Evolutionary conservation across 2,329 filamentous ascomycete genomes (phyloP).

Genomic region (Ceratocystis albifundus): DNA sequence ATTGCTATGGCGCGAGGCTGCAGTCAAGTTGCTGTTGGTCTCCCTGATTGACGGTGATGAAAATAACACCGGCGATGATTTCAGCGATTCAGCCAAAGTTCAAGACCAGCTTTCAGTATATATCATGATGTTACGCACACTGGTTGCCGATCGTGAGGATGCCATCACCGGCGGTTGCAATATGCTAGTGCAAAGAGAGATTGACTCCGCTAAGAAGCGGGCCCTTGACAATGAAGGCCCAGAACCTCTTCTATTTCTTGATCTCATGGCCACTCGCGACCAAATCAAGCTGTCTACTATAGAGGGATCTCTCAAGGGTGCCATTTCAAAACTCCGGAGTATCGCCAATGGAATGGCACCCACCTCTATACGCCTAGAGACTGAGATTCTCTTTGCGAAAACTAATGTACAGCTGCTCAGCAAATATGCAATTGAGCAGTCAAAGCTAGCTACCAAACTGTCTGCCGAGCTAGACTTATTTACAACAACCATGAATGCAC

Average conservation of each 20-base stretch:
- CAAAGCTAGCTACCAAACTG: conserved; percentile 30
- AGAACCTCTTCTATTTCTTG: not conserved
- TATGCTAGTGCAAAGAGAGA: conserved; percentile 59
- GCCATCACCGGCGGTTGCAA: conserved; percentile 69
- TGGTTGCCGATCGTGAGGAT: conserved; percentile 67
- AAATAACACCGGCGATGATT: conserved; percentile 79
- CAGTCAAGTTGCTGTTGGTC: conserved; percentile 27
- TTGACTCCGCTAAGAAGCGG: conserved; percentile 7
- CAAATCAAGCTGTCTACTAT: conserved; percentile 27
- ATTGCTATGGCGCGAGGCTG: not conserved
- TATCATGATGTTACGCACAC: conserved; percentile 62
- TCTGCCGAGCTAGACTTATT: conserved; percentile 68
- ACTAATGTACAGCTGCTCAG: not conserved
- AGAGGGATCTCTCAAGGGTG: conserved; percentile 55
- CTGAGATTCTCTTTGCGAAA: conserved; percentile 1
- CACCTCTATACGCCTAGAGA: not conserved
- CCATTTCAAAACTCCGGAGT: conserved; percentile 57
- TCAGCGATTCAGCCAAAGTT: conserved; percentile 71
- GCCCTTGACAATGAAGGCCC: not conserved
- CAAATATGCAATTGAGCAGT: not conserved
- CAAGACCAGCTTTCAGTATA: conserved; percentile 87
- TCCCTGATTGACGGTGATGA: conserved; percentile 75
- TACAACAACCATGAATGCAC: conserved; percentile 66
- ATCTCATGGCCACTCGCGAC: not conserved
- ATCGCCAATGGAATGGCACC: conserved; percentile 30